Evolutionary conservation across 306 rosid species (phyloP), one percentile per base, ranked within the genome.

Genomic region (Lathyrus sativus): DNA sequence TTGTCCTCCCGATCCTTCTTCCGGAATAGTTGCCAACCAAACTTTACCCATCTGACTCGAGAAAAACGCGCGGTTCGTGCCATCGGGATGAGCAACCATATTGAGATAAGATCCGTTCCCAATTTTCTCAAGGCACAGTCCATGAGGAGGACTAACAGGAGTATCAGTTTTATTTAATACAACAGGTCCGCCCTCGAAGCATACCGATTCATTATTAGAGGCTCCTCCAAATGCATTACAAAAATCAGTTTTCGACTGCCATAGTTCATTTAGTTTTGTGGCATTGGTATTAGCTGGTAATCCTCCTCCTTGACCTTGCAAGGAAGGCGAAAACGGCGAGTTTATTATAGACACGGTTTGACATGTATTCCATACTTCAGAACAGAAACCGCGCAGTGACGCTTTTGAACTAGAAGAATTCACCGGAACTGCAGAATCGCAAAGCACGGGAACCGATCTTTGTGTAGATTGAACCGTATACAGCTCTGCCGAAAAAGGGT

Each of bases 31-130:
- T 49, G 92, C 96, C 75, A 95, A 75, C 92, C 95, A 95, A 72
- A 95, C 69, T 78, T 80, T 85, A 1, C 99, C 99, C 76, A 77
- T 62, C 74, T 95, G 99, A 59, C 55, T 79, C 10, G 91, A 77
- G 76, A 95, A 95, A 74, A 95, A 95, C 3, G 95, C 97, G 0
- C 97, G 96, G 83, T 83, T 85, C 5, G 99, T 87, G 38, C 97
- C 97, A 79, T 95, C 99, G 11, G 97, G 97, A 69, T 95, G 96
- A 45, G 95, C 86, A 62, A 83, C 92, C 97, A 95, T 95, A 45
- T 80, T 84, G 65, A 95, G 88, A 80, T 81, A 95, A 66, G 97
- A 81, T 67, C 96, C 99, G 85, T 87, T 95, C 3, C 89, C 97
- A 29, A 95, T 88, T 83, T 84, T 95, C 86, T 95, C 99, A 11